Evolutionary conservation across 768 basidiomycete genomes (phyloP).

Genomic region (Rhodotorula sphaerocarpa): DNA sequence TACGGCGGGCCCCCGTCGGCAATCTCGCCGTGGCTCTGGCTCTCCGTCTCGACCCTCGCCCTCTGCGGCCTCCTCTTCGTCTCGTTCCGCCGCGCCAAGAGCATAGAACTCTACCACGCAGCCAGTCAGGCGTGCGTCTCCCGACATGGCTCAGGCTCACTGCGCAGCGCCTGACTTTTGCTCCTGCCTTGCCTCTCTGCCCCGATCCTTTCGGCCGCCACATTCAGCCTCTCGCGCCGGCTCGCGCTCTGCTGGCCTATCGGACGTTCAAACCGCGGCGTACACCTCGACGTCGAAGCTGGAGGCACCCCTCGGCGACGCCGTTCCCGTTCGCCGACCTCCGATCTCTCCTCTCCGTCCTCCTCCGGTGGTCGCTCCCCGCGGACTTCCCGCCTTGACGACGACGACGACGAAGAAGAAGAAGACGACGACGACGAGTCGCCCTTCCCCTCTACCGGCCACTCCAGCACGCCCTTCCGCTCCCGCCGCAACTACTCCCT

Average conservation of each 20-base stretch:
- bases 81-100: constrained; percentile 13
- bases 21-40: constrained; percentile 24
- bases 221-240: neutral
- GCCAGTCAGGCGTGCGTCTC: constrained; percentile 3
- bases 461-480: neutral
- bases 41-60: constrained; percentile 12
- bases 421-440: constrained; percentile 1
- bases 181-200: too few species aligned
- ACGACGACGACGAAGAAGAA: constrained; percentile 5
- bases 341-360: neutral
- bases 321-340: too few species aligned
- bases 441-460: neutral
- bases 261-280: too few species aligned
- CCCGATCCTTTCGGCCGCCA: neutral
- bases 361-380: neutral
- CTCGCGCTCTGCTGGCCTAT: too few species aligned
- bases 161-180: neutral
- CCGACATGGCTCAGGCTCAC: neutral
- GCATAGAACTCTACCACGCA: constrained; percentile 7
- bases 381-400: neutral
- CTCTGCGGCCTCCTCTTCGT: constrained; percentile 20
- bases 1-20: too few species aligned
- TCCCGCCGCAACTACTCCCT: neutral
- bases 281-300: constrained; percentile 8
- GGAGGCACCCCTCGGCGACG: too few species aligned